Percentiles rank a stretch among this genome's conserved stretches.
Evolutionary conservation across 441 rosid genomes (phyloP).

Genomic region (Populus hybrid): DNA sequence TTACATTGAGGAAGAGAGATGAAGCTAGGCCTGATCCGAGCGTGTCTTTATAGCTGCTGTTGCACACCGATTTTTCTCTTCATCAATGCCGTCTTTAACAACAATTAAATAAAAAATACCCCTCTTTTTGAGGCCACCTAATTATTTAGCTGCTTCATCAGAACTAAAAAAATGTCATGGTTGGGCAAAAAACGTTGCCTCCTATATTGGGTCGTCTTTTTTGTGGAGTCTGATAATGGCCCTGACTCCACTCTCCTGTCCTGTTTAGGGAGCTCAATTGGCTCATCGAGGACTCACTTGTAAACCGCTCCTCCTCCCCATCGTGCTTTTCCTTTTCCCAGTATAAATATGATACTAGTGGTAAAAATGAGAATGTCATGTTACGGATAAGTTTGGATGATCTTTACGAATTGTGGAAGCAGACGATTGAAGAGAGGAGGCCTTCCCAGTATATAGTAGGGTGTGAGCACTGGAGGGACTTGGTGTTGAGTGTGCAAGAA

Average conservation of each 20-base stretch:
- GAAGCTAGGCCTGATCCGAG: constrained; percentile 10
- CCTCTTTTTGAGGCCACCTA: constrained; percentile 50
- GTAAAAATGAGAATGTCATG: constrained; percentile 17
- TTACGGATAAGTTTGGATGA: constrained; percentile 50
- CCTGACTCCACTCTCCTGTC: constrained; percentile 54
- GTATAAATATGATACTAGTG: background rate
- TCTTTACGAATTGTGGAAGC: constrained; percentile 64
- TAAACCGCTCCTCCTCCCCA: constrained; percentile 28
- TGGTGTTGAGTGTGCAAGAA: constrained; percentile 77
- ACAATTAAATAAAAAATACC: constrained; percentile 42
- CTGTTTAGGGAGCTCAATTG: constrained; percentile 77
- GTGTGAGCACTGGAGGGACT: constrained; percentile 89
- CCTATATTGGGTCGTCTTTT: constrained; percentile 55
- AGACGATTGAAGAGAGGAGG: constrained; percentile 76
- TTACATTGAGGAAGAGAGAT: constrained; percentile 6
- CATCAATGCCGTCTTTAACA: constrained; percentile 12
- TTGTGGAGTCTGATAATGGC: constrained; percentile 47
- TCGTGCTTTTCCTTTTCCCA: background rate
- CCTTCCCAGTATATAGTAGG: constrained; percentile 91
- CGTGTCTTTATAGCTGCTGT: constrained; percentile 4
- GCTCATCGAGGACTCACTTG: constrained; percentile 69
- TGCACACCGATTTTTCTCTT: constrained; percentile 20
- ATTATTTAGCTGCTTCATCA: constrained; percentile 35
- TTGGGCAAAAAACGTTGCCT: constrained; percentile 68
- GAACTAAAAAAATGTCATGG: constrained; percentile 64